A percentile compares a stretch with the other conserved stretches of the same genome.
Conservation (phyloP, 2,329 filamentous ascomycete species). For the Microdochium paspali region DNA sequence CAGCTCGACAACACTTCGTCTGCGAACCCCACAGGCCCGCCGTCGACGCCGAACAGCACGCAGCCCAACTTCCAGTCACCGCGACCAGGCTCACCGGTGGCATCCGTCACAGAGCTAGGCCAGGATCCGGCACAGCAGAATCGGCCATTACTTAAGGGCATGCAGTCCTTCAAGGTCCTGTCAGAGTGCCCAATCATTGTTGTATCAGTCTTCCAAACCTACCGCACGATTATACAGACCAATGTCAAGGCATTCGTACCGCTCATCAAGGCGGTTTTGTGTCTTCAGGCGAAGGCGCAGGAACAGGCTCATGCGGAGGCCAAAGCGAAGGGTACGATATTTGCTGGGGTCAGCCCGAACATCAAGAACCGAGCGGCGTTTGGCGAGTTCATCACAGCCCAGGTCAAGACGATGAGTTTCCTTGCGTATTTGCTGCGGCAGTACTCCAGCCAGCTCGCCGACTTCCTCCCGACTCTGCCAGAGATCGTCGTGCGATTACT, state of each 20-base stretch:
- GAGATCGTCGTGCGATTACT: conserved; percentile 84
- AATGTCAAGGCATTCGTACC: conserved; percentile 93
- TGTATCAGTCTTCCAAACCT: conserved; percentile 94
- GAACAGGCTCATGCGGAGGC: conserved; percentile 86
- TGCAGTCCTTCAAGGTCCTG: conserved; percentile 98
- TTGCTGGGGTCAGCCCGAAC: conserved; percentile 84
- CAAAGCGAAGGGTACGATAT: conserved; percentile 67
- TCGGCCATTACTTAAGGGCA: conserved; percentile 77
- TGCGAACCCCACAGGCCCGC: conserved; percentile 43
- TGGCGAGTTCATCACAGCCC: conserved; percentile 93
- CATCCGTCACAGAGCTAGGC: conserved; percentile 71
- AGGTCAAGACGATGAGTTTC: conserved; percentile 99
- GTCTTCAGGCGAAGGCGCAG: conserved; percentile 86
- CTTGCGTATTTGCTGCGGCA: conserved; percentile 84
- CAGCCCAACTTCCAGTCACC: conserved; percentile 76
- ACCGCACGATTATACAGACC: conserved; percentile 65
- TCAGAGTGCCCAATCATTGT: conserved; percentile 98
- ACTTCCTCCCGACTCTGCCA: conserved; percentile 79
- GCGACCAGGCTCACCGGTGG: conserved; percentile 80
- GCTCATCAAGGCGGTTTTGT: conserved; percentile 81
- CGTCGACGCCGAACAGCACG: conserved; percentile 57
- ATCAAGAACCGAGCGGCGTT: conserved; percentile 93
- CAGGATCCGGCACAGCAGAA: conserved; percentile 73
- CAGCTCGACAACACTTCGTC: conserved; percentile 75
- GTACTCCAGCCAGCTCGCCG: conserved; percentile 76